Evolutionary conservation across 345 rosid genomes (phyloP).

Genomic region (Raphanus raphanistrum): DNA sequence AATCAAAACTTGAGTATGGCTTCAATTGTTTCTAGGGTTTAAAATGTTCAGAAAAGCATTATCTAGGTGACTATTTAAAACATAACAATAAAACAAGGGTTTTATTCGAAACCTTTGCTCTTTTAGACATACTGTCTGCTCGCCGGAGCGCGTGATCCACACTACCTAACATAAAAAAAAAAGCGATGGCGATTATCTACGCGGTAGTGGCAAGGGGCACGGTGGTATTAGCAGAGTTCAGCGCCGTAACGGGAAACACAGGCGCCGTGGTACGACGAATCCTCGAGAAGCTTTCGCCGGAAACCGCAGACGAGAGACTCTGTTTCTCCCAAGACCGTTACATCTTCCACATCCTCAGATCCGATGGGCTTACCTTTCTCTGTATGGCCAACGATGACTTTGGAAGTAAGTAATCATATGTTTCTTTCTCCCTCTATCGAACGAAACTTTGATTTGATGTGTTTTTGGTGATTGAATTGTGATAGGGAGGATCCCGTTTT

Average conservation of each 20-base stretch:
- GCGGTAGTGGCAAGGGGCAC: constrained; percentile 92
- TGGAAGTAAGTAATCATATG: constrained; percentile 60
- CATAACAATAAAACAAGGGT: constrained; percentile 1
- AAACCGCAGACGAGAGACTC: too few relatives aligned
- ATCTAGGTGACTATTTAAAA: not conserved
- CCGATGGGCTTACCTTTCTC: too few relatives aligned
- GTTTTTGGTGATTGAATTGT: not conserved
- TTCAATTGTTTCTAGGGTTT: not conserved
- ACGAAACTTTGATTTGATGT: not conserved
- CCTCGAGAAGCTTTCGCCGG: constrained; percentile 22
- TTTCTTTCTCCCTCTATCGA: not conserved
- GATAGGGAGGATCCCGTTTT: constrained; percentile 95
- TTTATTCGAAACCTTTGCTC: not conserved
- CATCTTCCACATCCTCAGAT: too few relatives aligned
- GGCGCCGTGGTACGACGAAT: constrained; percentile 87
- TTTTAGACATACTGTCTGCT: not conserved
- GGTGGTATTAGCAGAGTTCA: constrained; percentile 92
- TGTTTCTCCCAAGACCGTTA: too few relatives aligned
- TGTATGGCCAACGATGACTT: too few relatives aligned
- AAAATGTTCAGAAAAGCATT: constrained; percentile 4
- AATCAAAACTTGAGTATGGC: too few relatives aligned
- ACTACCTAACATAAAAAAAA: not conserved
- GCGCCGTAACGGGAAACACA: constrained; percentile 89
- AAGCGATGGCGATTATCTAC: constrained; percentile 79
- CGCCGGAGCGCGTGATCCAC: constrained; percentile 20